Evolutionary conservation across 1,284 basidiomycete genomes (phyloP), one percentile per base, ranked within the genome.

Genomic region (Cryptococcus amylolentus): DNA sequence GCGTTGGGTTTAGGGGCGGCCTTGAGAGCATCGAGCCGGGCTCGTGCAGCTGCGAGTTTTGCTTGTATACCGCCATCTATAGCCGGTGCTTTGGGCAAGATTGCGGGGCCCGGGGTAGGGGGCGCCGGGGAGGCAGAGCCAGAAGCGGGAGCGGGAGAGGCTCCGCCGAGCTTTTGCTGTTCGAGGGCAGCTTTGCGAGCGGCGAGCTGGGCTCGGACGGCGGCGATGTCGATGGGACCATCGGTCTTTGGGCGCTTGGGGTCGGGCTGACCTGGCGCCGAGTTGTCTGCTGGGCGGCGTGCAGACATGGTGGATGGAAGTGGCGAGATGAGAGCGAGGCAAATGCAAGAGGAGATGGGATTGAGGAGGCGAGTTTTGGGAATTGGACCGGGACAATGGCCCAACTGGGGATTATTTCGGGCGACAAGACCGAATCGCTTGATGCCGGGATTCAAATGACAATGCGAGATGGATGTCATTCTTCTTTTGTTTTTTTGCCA

Each of bases 121-220:
- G 75, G 55, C 2, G 66, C 53, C 2, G 70, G 40, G 18, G 63
- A 50, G 28, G 57, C 42, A 16, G 61, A 23, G 12, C 61, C 46
- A 13, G 64, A 45, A 13, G 63, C 60, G 18, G 63, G 10, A 77
- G 73, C 37, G 14, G 70, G 60, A 14, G 75, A 67, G 40, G 77
- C 68, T 1, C 35, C 18, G 28, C 72, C 67, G 35, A 80, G 72
- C 10, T 79, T 78, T 46, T 78, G 83, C 4, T 73, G 75, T 71
- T 84, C 87, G 81, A 92, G 86, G 6, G 84, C 84, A 12, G 89
- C 89, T 54, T 90, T 83, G 72, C 89, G 89, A 12, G 90, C 89
- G 20, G 87, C 83, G 55, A 94, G 85, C 76, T 91, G 89, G 10
- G 90, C 90, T 55, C 72, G 66, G 51, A 78, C 77, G 46, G 74